Base-by-base conservation (phyloP, 2,329 filamentous ascomycete species). In the Bimuria novae-zelandiae region DNA sequence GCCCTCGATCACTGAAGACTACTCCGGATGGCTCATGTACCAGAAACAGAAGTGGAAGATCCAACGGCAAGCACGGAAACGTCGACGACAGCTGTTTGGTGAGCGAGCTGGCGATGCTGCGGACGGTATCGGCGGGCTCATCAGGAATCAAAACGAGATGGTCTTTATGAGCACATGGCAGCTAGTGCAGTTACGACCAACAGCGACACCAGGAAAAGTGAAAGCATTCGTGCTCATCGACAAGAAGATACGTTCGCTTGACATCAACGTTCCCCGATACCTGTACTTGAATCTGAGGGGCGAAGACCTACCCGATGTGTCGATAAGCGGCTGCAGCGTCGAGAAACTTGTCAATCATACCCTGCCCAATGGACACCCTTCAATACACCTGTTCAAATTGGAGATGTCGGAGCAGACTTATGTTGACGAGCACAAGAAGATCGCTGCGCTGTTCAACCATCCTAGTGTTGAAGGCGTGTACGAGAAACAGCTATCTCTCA, bases 1-100 rank as follows among this genome's bases (percentile, higher is more conserved):
- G 89, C 93, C 94, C 1, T 84, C 83, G 21, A 89, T 94, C 17
- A 89, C 86, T 0, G 86, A 94, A 43, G 89, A 99, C 73, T 99
- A 99, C 63, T 79, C 85, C 16, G 90, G 85, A 0, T 99, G 96
- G 79, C 74, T 99, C 48, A 83, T 89, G 67, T 97, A 97, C 67
- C 94, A 99, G 71, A 99, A 99, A 75, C 86, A 92, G 77, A 99
- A 99, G 75, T 99, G 94, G 94, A 97, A 93, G 77, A 88, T 97
- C 32, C 94, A 99, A 71, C 96, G 92, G 68, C 89, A 96, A 71
- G 92, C 93, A 29, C 86, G 94, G 19, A 82, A 88, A 55, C 87
- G 93, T 37, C 84, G 95, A 59, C 85, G 93, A 43, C 94, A 99
- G 71, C 80, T 99, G 0, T 99, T 99, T 65, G 94, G 94, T 54